Evolutionary conservation across 2,329 filamentous ascomycete species (phyloP), one percentile per base, ranked within the genome.

Genomic region (Fusarium sp.): DNA sequence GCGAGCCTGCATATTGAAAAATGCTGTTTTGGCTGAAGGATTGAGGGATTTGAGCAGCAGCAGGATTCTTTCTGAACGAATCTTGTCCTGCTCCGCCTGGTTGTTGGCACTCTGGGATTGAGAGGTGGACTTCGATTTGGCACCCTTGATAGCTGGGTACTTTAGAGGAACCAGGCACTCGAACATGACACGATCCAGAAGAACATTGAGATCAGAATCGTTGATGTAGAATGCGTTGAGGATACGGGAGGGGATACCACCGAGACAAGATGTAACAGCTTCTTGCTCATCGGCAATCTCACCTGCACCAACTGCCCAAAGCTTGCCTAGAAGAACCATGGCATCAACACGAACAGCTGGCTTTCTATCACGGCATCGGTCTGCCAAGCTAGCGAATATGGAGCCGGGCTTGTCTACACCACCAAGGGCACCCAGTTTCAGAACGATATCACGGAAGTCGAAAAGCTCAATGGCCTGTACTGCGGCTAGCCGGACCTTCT

Each of bases 261-360:
- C 91, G 15, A 99, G 84, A n/a, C 95, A 87, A 12, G 89, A 84
- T 15, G 87, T 88, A 22, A 97, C 91, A 20, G 87, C 84, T 73
- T 97, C 93, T 74, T 95, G 92, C 16, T 93, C 93, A 55, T 91
- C 89, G 25, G 93, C 90, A 73, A 99, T 92, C 75, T 97, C 95
- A 20, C 94, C 93, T 20, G 91, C 89, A 15, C 93, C 95, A 20
- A 97, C 95, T n/a, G 93, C 95, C 96, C 96, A 99, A 29, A 98
- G 90, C 67, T 91, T 93, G 14, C 89, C 93, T 2, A 98, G 84
- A 11, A 97, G 85, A 53, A 90, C 91, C 88, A 97, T 97, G 25
- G 94, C 95, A 74, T 95, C 93, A 42, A 92, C 90, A 61, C 95
- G 92, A 14, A 99, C 93, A 44, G 88, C 85, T 16, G 91, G 88